Evolutionary conservation across 2,329 filamentous ascomycete genomes (phyloP), one percentile per base, ranked within the genome.

Genomic region (Colletotrichum sp.): DNA sequence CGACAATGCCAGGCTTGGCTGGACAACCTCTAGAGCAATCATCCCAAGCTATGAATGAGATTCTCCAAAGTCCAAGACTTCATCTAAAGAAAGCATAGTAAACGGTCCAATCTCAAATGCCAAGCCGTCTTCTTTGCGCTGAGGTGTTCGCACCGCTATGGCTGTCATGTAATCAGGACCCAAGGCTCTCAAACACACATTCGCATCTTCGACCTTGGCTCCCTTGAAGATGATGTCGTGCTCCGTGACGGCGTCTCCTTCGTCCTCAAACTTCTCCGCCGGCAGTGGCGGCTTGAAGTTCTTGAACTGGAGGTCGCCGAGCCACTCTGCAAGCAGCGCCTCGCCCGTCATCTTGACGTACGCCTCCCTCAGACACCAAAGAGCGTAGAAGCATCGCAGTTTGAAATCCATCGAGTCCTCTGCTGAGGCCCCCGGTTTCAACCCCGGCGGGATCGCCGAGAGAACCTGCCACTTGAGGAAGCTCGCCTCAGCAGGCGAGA

Each of bases 331-430:
- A 10, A 96, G 86, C 73, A 96, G 87, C 1, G 94, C 94, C 79
- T 96, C 94, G 30, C 94, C 94, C 34, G 94, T 94, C 86, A 96
- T 92, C 89, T 96, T 96, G 83, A 96, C 92, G 81, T 95, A 96
- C 1, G 94, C 92, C 85, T 96, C 94, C 79, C 95, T 92, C 82
- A 95, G 89, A 82, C 93, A 95, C 93, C 94, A 96, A 74, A 94
- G 90, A 1, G 93, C 90, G 82, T 96, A 96, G 81, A 96, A 96
- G 69, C 90, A 88, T 7, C 93, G 88, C 32, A 96, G 85, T 80
- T 92, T 92, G 26, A 85, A 88, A 75, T 94, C 92, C 21, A 90
- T 85, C n/a, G 91, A 79, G 24, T 81, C 80, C 13, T 84, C 81
- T 14, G 79, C 75, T 32, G 84, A 80, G 10, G 82, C 79, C 36